Evolutionary conservation across 345 rosid genomes (phyloP), one percentile per base, ranked within the genome.

Genomic region (Salix arbutifolia): DNA sequence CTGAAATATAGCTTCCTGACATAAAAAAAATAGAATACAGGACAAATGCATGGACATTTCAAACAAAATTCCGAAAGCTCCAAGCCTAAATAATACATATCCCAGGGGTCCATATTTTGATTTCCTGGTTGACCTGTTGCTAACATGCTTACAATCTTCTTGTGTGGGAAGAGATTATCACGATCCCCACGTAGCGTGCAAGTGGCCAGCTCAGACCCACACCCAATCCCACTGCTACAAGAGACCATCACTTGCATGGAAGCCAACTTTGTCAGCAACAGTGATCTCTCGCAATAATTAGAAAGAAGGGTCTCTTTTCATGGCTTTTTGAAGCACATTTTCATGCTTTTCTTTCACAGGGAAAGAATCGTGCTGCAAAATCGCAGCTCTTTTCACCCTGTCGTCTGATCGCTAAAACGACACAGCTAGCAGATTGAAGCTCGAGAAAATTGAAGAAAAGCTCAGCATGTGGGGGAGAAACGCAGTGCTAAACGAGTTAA

Each of bases 291-390:
- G 9, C 66, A 56, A 72, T 72, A 56, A 56, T 72, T 53, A 72
- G 66, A 56, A 56, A 33, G 19, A 72, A 56, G n/a, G n/a, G 74
- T 71, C 31, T n/a, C 60, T 53, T 30, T 71, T 56, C 16, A 69
- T 69, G 64, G 23, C 75, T 19, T 58, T 12, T 70, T 3, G 7
- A n/a, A 62, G 28, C 33, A 10, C 33, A 25, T 52, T 52, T 19
- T 19, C 66, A 61, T 28, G 31, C 31, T 23, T 16, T 1, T 62
- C 66, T 62, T 62, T 62, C 28, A 21, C 62, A 56, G 21, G 3
- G 40, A 17, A 26, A 11, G 58, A 19, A 17, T 28, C 28, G 19
- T 25, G 6, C 21, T 16, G 16, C 35, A 5, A 1, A 46, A 46
- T 19, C 2, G 37, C 50, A 21, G 70, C 69, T 9, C 28, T 67